A percentile compares a stretch with the other conserved stretches of the same genome.
phyloP scores from a whole-genome alignment of 768 basidiomycete genomes.

The Boletus bicolor region DNA sequence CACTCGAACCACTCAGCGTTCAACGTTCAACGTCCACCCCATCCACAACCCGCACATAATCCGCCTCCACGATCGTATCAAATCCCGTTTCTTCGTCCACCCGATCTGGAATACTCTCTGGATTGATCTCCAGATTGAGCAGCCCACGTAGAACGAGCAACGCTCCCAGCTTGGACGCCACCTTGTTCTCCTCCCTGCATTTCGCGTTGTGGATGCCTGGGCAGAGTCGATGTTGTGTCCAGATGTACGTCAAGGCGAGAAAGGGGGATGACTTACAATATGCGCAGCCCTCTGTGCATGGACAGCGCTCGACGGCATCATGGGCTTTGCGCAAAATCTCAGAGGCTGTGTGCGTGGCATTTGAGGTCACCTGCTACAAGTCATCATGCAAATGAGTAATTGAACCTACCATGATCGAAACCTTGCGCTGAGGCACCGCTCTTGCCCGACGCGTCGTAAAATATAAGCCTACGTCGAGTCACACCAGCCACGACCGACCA shows the following conservation, averaged over 20 bases:
- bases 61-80: conserved; percentile 56
- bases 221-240: neutral
- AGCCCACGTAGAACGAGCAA: conserved; percentile 60
- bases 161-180: conserved; percentile 76
- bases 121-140: conserved; percentile 44
- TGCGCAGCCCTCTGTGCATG: conserved; percentile 67
- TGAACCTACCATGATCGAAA: conserved; percentile 69
- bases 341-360: conserved; percentile 39
- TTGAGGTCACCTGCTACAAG: neutral
- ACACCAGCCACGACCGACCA: too few relatives aligned
- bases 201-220: conserved; percentile 62
- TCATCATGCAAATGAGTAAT: neutral
- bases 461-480: conserved; percentile 55
- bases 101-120: conserved; percentile 36
- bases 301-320: conserved; percentile 54
- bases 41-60: conserved; percentile 41
- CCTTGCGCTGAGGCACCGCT: conserved; percentile 74
- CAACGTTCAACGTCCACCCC: conserved; percentile 45
- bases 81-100: conserved; percentile 28
- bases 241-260: neutral
- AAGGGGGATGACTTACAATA: conserved; percentile 47
- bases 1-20: neutral
- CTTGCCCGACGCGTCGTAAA: conserved; percentile 71
- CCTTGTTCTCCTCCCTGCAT: conserved; percentile 71
- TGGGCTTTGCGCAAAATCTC: conserved; percentile 60